phyloP scores from a whole-genome alignment of 2,329 filamentous ascomycete species.

The Eutypella sp. region DNA sequence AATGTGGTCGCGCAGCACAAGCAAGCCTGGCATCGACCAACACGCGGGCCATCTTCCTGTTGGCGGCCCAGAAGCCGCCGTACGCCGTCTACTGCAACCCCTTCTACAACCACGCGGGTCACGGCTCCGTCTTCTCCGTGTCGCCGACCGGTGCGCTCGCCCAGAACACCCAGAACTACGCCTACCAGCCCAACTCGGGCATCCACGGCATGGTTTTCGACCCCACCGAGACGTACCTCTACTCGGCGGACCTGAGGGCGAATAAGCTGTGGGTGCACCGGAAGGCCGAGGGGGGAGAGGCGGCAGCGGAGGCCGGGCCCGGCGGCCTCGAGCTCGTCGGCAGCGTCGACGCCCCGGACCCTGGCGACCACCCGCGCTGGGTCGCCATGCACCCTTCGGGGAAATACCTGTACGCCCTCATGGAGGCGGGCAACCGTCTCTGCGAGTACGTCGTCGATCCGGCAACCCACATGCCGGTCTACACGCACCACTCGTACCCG shows the following conservation, averaged over 20 bases:
- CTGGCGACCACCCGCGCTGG: slow-evolving; percentile 79
- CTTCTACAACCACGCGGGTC: slow-evolving; percentile 81
- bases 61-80: slow-evolving; percentile 71
- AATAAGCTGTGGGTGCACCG: slow-evolving; percentile 84
- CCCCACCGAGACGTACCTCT: slow-evolving; percentile 66
- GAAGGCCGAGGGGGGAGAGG: slow-evolving; percentile 52
- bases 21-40: slow-evolving; percentile 68
- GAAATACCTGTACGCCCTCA: slow-evolving; percentile 76
- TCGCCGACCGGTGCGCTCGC: slow-evolving; percentile 52
- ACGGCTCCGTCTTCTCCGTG: slow-evolving; percentile 71
- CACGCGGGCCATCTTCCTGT: slow-evolving; percentile 83
- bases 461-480: slow-evolving; percentile 67
- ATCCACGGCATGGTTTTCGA: slow-evolving; percentile 84
- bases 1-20: slow-evolving; percentile 44
- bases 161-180: slow-evolving; percentile 66
- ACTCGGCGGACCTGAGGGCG: slow-evolving; percentile 71
- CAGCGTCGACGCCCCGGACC: slow-evolving; percentile 63
- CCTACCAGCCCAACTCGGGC: slow-evolving; percentile 63
- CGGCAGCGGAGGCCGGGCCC: slow-evolving; percentile 54
- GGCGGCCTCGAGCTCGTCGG: slow-evolving; percentile 66
- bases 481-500: slow-evolving; percentile 71
- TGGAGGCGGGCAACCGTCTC: slow-evolving; percentile 83
- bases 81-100: slow-evolving; percentile 85
- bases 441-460: slow-evolving; percentile 79
- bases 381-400: slow-evolving; percentile 77